Base-by-base conservation (phyloP, 2,329 filamentous ascomycete genomes). In the Furcasterigmium furcatum region DNA sequence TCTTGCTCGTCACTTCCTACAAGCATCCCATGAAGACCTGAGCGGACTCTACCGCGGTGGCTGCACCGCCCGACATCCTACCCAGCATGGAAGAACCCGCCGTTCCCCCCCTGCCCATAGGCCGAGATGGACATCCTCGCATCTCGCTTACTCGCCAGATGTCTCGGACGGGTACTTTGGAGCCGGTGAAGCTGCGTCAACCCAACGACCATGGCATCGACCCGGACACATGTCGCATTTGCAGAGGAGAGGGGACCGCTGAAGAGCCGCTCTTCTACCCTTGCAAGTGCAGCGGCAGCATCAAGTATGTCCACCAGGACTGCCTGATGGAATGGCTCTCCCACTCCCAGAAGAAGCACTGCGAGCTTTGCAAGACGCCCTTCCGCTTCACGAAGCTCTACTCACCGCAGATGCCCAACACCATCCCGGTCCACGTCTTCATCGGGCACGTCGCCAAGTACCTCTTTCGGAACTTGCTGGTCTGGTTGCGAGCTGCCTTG, bases 321-420 rank as follows among this genome's bases (percentile, higher is more conserved):
- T 99, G 94, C 65, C 72, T 99, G 67, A 96, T 99, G 87, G 91
- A 97, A 68, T 99, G 94, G 94, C 77, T 99, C 19, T 92, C 91
- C 41, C 95, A 99, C 67, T 97, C 94, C 2, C 91, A 99, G 65
- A 99, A 99, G 80, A 97, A 97, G 67, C 88, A 99, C 73, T 99
- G 95, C 76, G 94, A 99, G 72, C 84, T 99, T 29, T 99, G 94
- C 82, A 99, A 99, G 73, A 99, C 94, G 3, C 85, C 91, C 0
- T 99, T 97, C 62, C 88, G 91, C 49, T 99, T 99, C 73, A 99
- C 94, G 44, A 99, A 99, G 68, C 80, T 99, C 32, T 99, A 99
- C 71, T 85, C 91, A 50, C 90, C 91, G 4, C 81, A 91, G 60
- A 99, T 99, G 94, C 95, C 94, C 2, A 80, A 82, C 51, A 82